Evolutionary conservation across 352 stramenopile species (phyloP).

Genomic region (Phytopythium cucurbitacearum): DNA sequence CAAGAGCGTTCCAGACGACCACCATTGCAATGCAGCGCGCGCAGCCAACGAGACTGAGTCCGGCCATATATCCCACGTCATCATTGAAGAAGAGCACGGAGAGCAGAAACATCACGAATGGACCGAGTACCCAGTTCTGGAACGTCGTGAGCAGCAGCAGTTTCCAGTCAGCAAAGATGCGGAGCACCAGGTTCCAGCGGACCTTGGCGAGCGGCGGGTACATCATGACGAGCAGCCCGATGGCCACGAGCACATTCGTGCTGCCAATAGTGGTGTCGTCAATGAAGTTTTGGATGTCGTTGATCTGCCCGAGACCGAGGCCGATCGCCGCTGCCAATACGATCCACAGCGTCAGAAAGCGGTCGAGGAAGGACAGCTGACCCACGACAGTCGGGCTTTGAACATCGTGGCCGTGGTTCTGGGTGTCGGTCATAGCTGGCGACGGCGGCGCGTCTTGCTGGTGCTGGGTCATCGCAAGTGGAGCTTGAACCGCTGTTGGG

Average conservation of each 20-base stretch:
- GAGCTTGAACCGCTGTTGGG: no score
- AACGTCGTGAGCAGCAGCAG: conserved; percentile 48
- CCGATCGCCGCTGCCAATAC: conserved; percentile 25
- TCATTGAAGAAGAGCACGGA: conserved; percentile 37
- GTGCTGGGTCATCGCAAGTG: no score
- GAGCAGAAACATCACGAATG: conserved; percentile 53
- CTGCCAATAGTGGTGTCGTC: conserved; percentile 35
- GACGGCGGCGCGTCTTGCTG: background rate
- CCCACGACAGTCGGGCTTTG: conserved; percentile 2
- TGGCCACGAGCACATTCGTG: conserved; percentile 47
- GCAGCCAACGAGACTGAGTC: conserved; percentile 54
- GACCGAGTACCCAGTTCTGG: conserved; percentile 54
- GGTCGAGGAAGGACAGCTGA: conserved; percentile 25
- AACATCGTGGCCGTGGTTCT: background rate
- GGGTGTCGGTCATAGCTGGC: background rate
- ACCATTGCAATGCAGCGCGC: conserved; percentile 74
- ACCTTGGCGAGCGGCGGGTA: conserved; percentile 47
- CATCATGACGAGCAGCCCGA: conserved; percentile 56
- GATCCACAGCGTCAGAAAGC: conserved; percentile 49
- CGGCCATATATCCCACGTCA: conserved; percentile 48
- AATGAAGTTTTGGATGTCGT: conserved; percentile 31
- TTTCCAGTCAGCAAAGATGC: conserved; percentile 33
- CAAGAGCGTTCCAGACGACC: conserved; percentile 65
- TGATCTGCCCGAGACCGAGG: conserved; percentile 28
- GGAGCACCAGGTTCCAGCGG: conserved; percentile 48